Evolutionary conservation across 2,329 filamentous ascomycete species (phyloP).

Genomic region (Zymoseptoria tritici): DNA sequence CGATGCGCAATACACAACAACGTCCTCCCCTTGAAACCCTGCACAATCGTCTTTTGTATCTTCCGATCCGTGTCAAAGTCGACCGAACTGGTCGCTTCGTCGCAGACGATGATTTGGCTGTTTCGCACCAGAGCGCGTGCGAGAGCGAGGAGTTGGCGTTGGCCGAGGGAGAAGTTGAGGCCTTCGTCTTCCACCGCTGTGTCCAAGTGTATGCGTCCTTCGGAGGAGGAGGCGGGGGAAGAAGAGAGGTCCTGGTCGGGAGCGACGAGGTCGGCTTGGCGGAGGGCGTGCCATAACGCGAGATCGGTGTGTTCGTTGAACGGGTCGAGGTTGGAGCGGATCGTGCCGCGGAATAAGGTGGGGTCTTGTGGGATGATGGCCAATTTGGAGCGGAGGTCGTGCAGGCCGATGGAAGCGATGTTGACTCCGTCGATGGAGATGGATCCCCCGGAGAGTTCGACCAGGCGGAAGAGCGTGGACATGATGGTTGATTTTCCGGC

Average conservation of each 20-base stretch:
- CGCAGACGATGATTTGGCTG: constrained; percentile 88
- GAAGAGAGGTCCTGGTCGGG: constrained; percentile 36
- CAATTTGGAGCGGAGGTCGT: constrained; percentile 66
- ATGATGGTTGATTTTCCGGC: constrained; percentile 80
- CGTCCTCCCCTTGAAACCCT: constrained; percentile 78
- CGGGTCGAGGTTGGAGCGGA: constrained; percentile 72
- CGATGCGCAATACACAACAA: constrained; percentile 89
- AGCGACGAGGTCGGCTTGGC: constrained; percentile 65
- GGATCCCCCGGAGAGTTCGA: constrained; percentile 41
- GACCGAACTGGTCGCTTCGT: constrained; percentile 88
- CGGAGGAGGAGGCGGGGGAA: not conserved
- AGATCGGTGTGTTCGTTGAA: constrained; percentile 72
- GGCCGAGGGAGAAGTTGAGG: constrained; percentile 89
- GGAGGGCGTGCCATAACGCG: constrained; percentile 68
- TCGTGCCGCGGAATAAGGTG: constrained; percentile 72
- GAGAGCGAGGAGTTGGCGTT: constrained; percentile 91
- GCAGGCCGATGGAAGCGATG: constrained; percentile 66
- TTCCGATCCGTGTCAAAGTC: constrained; percentile 96
- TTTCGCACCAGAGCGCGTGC: constrained; percentile 82
- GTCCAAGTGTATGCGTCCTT: constrained; percentile 72
- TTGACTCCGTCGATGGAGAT: constrained; percentile 45
- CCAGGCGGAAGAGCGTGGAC: constrained; percentile 69
- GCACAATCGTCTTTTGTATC: constrained; percentile 83
- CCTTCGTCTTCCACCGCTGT: constrained; percentile 85
- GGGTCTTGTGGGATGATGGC: constrained; percentile 77